Percentiles rank a stretch among this genome's conserved stretches.
Evolutionary conservation across 192 early-diverging fungal genomes (phyloP).

Genomic region (Coemansia sp.): DNA sequence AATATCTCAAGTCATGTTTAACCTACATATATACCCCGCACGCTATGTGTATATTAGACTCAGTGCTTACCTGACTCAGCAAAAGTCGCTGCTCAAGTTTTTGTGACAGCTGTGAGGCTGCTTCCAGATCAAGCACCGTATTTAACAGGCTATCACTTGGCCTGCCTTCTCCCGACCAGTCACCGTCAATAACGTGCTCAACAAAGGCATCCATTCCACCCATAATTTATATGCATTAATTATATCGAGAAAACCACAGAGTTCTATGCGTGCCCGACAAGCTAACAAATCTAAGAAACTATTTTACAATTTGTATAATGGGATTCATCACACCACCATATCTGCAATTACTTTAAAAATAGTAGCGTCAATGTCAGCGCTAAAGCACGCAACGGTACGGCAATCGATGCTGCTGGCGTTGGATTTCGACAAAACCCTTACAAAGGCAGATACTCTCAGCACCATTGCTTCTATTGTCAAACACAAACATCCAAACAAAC

Average conservation of each 20-base stretch:
- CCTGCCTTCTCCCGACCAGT: not conserved
- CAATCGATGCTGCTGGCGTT: slow-evolving; percentile 20
- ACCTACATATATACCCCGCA: not conserved
- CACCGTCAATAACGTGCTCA: not conserved
- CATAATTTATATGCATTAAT: not conserved
- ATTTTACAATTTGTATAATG: not conserved
- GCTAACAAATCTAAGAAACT: not conserved
- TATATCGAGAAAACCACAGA: not conserved
- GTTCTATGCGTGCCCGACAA: not conserved
- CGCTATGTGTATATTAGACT: not conserved
- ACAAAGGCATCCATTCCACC: slow-evolving; percentile 1
- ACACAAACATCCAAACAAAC: slow-evolving; percentile 15
- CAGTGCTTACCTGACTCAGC: not conserved
- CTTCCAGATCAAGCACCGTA: not conserved
- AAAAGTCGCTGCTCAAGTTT: slow-evolving; percentile 2
- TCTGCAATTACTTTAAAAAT: not conserved
- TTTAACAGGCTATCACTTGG: not conserved
- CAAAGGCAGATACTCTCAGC: slow-evolving; percentile 29
- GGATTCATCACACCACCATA: slow-evolving; percentile 1
- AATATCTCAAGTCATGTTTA: not conserved
- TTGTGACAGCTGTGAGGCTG: slow-evolving; percentile 3
- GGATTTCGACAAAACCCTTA: slow-evolving; percentile 53
- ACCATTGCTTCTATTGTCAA: slow-evolving; percentile 18
- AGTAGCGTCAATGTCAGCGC: not conserved
- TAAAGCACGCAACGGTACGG: not conserved